phyloP scores from a whole-genome alignment of 257 asterid species.

The Solanum ahanhuiri region DNA sequence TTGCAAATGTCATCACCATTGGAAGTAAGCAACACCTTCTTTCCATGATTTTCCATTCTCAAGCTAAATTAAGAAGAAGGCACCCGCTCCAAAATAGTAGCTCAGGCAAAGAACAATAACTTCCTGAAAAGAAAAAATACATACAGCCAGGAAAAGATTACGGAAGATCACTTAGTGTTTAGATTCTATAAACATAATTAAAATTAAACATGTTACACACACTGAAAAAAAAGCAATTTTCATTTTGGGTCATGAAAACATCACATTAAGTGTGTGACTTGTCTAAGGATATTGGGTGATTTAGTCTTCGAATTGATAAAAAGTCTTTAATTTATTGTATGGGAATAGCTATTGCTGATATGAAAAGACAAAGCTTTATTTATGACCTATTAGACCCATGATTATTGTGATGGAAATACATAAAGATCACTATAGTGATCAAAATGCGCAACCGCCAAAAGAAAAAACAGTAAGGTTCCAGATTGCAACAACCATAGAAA shows the following conservation, averaged over 20 bases:
- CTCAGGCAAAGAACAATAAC: not conserved
- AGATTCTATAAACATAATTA: not conserved
- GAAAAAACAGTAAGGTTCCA: not conserved
- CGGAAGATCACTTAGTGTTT: not conserved
- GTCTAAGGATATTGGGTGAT: not conserved
- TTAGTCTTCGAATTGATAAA: not conserved
- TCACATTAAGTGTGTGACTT: not conserved
- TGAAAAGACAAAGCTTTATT: not conserved
- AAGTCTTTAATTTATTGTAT: not conserved
- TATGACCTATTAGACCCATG: not conserved
- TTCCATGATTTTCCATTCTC: conserved; percentile 34
- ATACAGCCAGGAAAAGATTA: not conserved
- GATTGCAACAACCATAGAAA: not conserved
- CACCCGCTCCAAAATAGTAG: not conserved
- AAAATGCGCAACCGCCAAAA: not conserved
- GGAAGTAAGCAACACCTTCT: conserved; percentile 79
- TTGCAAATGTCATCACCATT: conserved; percentile 63
- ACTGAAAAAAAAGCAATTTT: not conserved
- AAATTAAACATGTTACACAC: not conserved
- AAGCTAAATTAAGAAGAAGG: not conserved
- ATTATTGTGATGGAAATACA: not conserved
- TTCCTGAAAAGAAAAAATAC: not conserved
- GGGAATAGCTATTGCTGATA: not conserved
- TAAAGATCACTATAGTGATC: not conserved
- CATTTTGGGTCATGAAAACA: not conserved